Evolutionary conservation across 2,329 filamentous ascomycete species (phyloP), one percentile per base, ranked within the genome.

Genomic region (Pestalotiopsis sp.): DNA sequence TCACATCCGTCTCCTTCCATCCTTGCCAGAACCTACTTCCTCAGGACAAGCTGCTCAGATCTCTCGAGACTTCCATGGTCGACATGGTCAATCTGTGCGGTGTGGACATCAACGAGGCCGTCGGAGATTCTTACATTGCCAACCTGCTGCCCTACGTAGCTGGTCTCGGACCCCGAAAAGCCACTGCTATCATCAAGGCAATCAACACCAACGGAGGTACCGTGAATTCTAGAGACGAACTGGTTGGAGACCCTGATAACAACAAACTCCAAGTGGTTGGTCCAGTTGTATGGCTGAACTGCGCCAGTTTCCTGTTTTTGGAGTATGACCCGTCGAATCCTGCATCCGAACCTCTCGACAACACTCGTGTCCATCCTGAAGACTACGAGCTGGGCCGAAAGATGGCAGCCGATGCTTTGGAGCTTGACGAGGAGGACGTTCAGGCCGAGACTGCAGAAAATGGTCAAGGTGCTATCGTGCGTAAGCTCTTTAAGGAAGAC

Each of bases 31-130:
- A 95, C 70, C 88, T 98, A 38, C 86, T 99, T 14, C 92, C 95
- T 0, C 89, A 94, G 70, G 95, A 98, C 49, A 95, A 97, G 82
- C 86, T 99, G 52, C 84, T 91, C 71, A 94, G 93, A 78, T 90
- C 94, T 70, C 87, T 99, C 17, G 96, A 99, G 76, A 97, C 93
- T n/a, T 94, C 95, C 59, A 93, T 99, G 90, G 95, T 99, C 12
- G 96, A 99, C 78, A 97, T 97, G 87, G 96, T 99, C 74, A 99
- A 99, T 78, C 89, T 99, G 58, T 94, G 95, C 60, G 96, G 96
- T 77, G 93, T 99, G 49, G 93, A 98, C 75, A 92, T 99, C 77
- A 97, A 98, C 75, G 95, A 98, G 73, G 94, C 95, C 14, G 91
- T 97, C 68, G 87, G 86, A 57, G 93, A 98, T 78, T 78, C 90